A percentile compares a stretch with the other conserved stretches of the same genome.
phyloP scores from a whole-genome alignment of 2,329 filamentous ascomycete species.

The Hirsutella thompsonii region DNA sequence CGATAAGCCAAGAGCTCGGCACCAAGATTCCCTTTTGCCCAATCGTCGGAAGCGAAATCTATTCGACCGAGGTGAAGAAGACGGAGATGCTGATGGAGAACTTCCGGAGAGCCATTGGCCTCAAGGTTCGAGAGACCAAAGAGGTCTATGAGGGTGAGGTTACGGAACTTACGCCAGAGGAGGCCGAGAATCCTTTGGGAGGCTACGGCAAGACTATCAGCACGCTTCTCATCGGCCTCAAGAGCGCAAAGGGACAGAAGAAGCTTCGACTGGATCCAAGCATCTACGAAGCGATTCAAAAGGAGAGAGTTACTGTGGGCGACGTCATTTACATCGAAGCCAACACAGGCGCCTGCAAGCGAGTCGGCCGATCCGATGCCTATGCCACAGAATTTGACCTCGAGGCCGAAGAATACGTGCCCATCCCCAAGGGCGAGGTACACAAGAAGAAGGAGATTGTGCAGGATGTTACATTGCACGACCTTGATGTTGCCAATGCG shows the following conservation, averaged over 20 bases:
- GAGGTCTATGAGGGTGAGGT: constrained; percentile 99
- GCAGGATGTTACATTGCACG: constrained; percentile 93
- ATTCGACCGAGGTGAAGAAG: constrained; percentile 98
- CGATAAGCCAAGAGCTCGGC: constrained; percentile 91
- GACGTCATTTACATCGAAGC: constrained; percentile 99
- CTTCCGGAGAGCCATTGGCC: constrained; percentile 88
- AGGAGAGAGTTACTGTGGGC: constrained; percentile 89
- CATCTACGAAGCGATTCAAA: constrained; percentile 98
- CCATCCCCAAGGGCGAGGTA: constrained; percentile 95
- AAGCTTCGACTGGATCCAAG: constrained; percentile 93
- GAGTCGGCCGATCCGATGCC: constrained; percentile 88
- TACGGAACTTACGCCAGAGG: constrained; percentile 91
- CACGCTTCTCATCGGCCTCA: constrained; percentile 84
- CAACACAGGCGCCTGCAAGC: constrained; percentile 95
- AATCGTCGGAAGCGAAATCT: constrained; percentile 95
- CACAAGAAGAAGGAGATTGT: constrained; percentile 99
- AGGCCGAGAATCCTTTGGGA: constrained; percentile 93
- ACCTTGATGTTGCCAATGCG: constrained; percentile 90
- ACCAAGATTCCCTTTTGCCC: constrained; percentile 98
- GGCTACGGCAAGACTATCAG: constrained; percentile 97
- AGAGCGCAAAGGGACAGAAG: constrained; percentile 94
- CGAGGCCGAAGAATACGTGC: constrained; percentile 97
- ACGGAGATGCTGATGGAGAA: constrained; percentile 99
- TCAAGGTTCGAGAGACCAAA: constrained; percentile 96
- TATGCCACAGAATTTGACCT: constrained; percentile 98